Conservation (phyloP, 257 asterid species). For the Buddleja alternifolia region DNA sequence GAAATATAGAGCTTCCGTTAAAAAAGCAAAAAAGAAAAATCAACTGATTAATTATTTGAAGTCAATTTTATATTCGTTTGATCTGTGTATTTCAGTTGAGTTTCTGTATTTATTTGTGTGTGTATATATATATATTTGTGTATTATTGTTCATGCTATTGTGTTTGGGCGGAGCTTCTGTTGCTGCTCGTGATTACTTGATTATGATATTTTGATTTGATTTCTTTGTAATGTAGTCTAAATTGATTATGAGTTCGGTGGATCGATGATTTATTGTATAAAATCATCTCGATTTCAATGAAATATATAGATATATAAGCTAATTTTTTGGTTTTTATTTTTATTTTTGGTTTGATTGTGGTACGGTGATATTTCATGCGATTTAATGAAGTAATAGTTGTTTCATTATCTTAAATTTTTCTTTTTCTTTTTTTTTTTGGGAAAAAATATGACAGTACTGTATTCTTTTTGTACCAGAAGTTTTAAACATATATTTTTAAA, state of each 20-base stretch:
- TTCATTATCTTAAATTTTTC: too few species aligned
- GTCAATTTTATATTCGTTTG: slow-evolving; percentile 24
- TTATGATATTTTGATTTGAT: slow-evolving; percentile 25
- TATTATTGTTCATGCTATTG: neutral
- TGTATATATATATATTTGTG: neutral
- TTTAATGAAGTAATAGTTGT: neutral
- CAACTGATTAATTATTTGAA: slow-evolving; percentile 26
- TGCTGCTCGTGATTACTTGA: slow-evolving; percentile 27
- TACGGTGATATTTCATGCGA: too few species aligned
- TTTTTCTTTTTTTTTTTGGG: too few species aligned
- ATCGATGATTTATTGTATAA: slow-evolving; percentile 4
- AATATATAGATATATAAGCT: too few species aligned
- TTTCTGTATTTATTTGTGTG: too few species aligned
- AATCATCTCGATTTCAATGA: slow-evolving; percentile 13
- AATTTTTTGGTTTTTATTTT: neutral
- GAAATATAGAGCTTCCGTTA: neutral
- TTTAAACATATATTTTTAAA: neutral
- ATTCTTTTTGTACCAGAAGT: neutral
- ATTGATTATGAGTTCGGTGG: neutral
- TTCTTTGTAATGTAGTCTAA: slow-evolving; percentile 7
- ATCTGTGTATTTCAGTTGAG: slow-evolving; percentile 20
- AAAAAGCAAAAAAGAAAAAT: slow-evolving; percentile 28
- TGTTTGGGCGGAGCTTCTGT: too few species aligned
- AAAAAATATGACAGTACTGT: too few species aligned
- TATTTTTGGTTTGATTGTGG: too few species aligned